Evolutionary conservation across 1,139 yeast species (phyloP).

Genomic region (Lodderomyces parapsilosis): DNA sequence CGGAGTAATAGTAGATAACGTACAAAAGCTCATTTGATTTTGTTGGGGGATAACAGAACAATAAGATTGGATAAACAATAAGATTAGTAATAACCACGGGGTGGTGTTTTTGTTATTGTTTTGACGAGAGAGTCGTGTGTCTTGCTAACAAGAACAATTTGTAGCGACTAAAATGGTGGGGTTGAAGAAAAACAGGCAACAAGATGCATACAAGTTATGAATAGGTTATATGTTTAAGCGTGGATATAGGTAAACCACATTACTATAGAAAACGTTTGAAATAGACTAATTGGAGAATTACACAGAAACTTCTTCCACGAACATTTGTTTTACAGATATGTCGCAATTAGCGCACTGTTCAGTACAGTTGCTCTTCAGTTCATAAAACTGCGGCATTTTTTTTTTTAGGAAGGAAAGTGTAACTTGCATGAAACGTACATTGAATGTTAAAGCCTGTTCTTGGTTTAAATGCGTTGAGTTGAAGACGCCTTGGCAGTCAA

Average conservation of each 20-base stretch:
- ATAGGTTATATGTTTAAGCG: neutral
- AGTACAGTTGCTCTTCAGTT: slow-evolving; percentile 5
- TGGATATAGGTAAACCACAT: neutral
- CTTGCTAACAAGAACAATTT: neutral
- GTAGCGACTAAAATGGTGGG: neutral
- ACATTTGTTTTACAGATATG: slow-evolving; percentile 11
- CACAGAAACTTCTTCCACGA: neutral
- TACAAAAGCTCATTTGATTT: neutral
- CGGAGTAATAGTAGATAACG: neutral
- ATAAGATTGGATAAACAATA: neutral
- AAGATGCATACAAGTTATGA: neutral
- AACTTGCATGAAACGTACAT: too few relatives aligned
- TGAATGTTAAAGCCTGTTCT: too few relatives aligned
- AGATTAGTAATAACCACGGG: neutral
- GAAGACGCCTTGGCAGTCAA: too few relatives aligned
- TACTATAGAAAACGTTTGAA: neutral
- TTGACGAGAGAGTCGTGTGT: neutral
- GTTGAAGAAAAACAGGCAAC: too few relatives aligned
- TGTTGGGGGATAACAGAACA: neutral
- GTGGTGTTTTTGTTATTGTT: neutral
- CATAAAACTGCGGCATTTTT: too few relatives aligned
- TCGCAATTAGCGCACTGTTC: slow-evolving; percentile 3
- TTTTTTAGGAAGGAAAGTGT: too few relatives aligned
- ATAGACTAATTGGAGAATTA: neutral
- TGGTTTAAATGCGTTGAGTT: too few relatives aligned